A percentile compares a stretch with the other conserved stretches of the same genome.
Evolutionary conservation across 116 monocot species (phyloP).

Genomic region (Dioscorea cayenensis): DNA sequence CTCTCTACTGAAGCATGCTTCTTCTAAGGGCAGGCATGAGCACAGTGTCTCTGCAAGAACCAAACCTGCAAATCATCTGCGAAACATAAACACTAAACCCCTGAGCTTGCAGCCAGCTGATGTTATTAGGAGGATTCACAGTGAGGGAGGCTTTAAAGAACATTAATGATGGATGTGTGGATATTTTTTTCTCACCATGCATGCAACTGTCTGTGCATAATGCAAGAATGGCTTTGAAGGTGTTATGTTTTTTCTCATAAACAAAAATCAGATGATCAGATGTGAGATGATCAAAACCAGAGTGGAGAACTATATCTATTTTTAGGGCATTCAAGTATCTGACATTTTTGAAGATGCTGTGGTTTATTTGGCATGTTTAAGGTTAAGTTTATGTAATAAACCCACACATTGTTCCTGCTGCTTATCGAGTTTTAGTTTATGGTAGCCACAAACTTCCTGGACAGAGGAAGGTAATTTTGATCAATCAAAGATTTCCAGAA

Average conservation of each 20-base stretch:
- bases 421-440: too few relatives aligned
- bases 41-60: conserved; percentile 3
- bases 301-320: background rate
- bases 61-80: conserved; percentile 10
- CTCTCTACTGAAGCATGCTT: conserved; percentile 7
- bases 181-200: background rate
- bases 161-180: too few relatives aligned
- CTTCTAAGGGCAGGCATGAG: conserved; percentile 25
- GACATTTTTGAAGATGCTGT: too few relatives aligned
- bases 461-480: too few relatives aligned
- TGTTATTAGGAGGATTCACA: conserved; percentile 36
- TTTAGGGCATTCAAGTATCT: too few relatives aligned
- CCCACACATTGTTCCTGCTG: too few relatives aligned
- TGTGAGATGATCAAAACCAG: background rate
- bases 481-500: too few relatives aligned
- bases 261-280: background rate
- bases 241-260: background rate
- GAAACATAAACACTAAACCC: conserved; percentile 6
- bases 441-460: too few relatives aligned
- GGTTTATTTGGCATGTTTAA: too few relatives aligned
- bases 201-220: background rate
- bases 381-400: too few relatives aligned
- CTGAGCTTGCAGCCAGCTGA: conserved; percentile 11
- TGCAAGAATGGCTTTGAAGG: background rate
- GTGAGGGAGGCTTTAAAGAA: conserved; percentile 32